These are phyloP conservation scores for Lepidium sativum DNA, from an alignment of 345 rosid genomes.

Conservation along the genomic window DNA sequence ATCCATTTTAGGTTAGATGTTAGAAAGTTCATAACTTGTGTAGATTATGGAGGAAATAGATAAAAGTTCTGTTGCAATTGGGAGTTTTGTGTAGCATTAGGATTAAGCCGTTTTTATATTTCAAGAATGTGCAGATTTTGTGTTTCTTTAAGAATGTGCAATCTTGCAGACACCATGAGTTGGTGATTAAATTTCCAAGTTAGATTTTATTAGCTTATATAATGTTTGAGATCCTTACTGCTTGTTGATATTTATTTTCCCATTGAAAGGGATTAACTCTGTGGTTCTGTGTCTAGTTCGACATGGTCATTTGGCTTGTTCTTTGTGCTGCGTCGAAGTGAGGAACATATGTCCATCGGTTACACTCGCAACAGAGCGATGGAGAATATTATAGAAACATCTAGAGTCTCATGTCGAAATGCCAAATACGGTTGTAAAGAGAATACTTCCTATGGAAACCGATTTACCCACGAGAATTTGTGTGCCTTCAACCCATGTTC, in stretches of 20 bases:
- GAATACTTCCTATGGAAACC: slow-evolving; percentile 12
- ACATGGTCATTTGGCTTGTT: slow-evolving; percentile 50
- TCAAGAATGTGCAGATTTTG: not conserved
- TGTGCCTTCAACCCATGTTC: slow-evolving; percentile 31
- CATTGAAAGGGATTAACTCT: not conserved
- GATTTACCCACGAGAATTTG: slow-evolving; percentile 30
- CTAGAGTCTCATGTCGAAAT: slow-evolving; percentile 31
- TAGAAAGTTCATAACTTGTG: not conserved
- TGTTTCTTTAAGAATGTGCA: not conserved
- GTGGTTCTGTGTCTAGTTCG: slow-evolving; percentile 31
- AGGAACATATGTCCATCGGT: slow-evolving; percentile 34
- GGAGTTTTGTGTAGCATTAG: not conserved
- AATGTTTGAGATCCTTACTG: not conserved
- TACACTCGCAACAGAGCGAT: slow-evolving; percentile 42
- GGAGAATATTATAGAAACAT: slow-evolving; percentile 39
- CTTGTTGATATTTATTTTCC: too few relatives aligned
- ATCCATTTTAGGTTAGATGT: not conserved
- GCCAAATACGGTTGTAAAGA: slow-evolving; percentile 34
- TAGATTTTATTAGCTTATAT: not conserved
- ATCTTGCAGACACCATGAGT: not conserved
- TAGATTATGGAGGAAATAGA: not conserved
- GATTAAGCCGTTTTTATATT: not conserved
- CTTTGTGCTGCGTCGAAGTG: slow-evolving; percentile 31
- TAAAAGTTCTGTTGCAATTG: not conserved
- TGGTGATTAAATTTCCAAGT: not conserved